phyloP scores from a whole-genome alignment of 2,329 filamentous ascomycete species.

The Colletotrichum destructivum region DNA sequence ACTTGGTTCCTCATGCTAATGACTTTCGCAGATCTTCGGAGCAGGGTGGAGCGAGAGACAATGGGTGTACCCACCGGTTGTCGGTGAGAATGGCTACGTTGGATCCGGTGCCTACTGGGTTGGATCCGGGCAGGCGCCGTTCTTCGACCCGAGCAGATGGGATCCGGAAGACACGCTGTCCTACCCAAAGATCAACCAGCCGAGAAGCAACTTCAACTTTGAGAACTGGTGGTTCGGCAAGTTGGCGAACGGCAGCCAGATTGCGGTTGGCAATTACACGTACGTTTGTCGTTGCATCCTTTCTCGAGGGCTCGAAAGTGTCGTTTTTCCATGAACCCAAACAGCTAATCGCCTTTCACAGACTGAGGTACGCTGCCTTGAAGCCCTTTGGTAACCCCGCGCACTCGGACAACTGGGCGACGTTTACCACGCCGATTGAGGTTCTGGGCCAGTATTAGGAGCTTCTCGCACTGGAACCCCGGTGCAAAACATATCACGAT shows the following conservation, averaged over 20 bases:
- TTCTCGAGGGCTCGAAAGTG: too few relatives aligned
- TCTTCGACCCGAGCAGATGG: slow-evolving; percentile 44
- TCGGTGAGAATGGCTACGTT: slow-evolving; percentile 57
- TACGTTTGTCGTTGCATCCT: slow-evolving; percentile 36
- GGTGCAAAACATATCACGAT: too few relatives aligned
- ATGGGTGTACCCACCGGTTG: slow-evolving; percentile 59
- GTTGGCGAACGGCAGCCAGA: slow-evolving; percentile 58
- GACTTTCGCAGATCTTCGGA: slow-evolving; percentile 52
- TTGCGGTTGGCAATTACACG: slow-evolving; percentile 59
- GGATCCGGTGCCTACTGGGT: slow-evolving; percentile 54
- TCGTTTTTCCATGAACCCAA: background rate
- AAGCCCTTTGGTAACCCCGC: slow-evolving; percentile 30
- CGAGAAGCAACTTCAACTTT: slow-evolving; percentile 31
- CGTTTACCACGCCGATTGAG: slow-evolving; percentile 54
- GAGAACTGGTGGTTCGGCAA: slow-evolving; percentile 61
- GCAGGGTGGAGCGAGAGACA: slow-evolving; percentile 55
- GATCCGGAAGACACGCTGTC: slow-evolving; percentile 47
- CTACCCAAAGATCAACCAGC: slow-evolving; percentile 46
- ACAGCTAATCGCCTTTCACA: background rate
- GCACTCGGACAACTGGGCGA: slow-evolving; percentile 33
- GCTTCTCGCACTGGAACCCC: too few relatives aligned
- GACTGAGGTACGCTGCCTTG: slow-evolving; percentile 34
- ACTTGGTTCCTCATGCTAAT: background rate
- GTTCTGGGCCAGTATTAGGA: slow-evolving; percentile 44
- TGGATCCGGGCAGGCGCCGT: slow-evolving; percentile 32